phyloP scores from a whole-genome alignment of 1,139 yeast species.

The Meyerozyma guilliermondii region DNA sequence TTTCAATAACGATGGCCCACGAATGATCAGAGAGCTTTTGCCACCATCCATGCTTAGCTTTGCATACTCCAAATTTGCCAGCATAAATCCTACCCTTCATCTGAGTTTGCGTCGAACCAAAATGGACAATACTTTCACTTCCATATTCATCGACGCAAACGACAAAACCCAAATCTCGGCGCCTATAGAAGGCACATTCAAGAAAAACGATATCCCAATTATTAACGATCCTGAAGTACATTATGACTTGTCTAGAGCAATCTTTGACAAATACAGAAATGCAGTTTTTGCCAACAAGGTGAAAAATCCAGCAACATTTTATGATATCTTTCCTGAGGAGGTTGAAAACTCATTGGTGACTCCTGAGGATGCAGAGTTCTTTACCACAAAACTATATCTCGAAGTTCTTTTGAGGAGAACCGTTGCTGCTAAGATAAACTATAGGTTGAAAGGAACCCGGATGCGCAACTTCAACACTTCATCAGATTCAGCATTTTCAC shows the following conservation, averaged over 20 bases:
- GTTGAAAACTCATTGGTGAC: conserved; percentile 16
- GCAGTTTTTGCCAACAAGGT: conserved; percentile 22
- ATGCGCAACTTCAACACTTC: background rate
- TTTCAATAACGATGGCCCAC: conserved; percentile 17
- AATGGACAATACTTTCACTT: conserved; percentile 2
- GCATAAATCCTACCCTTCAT: conserved; percentile 19
- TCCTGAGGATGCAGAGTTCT: conserved; percentile 21
- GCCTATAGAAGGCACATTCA: conserved; percentile 15
- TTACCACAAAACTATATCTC: conserved; percentile 29
- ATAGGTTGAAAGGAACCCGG: conserved; percentile 22
- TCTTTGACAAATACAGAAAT: conserved; percentile 23
- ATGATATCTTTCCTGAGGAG: conserved; percentile 29
- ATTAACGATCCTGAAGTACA: conserved; percentile 3
- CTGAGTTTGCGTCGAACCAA: conserved; percentile 6
- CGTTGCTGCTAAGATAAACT: conserved; percentile 39
- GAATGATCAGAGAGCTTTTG: conserved; percentile 22
- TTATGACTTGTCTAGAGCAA: conserved; percentile 5
- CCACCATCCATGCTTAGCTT: conserved; percentile 27
- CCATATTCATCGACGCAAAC: conserved; percentile 1
- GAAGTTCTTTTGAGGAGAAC: conserved; percentile 39
- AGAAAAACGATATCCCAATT: conserved; percentile 8
- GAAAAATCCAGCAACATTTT: conserved; percentile 21
- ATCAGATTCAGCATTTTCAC: conserved; percentile 4
- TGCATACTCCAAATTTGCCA: conserved; percentile 16
- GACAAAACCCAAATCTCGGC: conserved; percentile 10